Evolutionary conservation across 1,139 yeast species (phyloP), one percentile per base, ranked within the genome.

Genomic region (Wickerhamiella infanticola): DNA sequence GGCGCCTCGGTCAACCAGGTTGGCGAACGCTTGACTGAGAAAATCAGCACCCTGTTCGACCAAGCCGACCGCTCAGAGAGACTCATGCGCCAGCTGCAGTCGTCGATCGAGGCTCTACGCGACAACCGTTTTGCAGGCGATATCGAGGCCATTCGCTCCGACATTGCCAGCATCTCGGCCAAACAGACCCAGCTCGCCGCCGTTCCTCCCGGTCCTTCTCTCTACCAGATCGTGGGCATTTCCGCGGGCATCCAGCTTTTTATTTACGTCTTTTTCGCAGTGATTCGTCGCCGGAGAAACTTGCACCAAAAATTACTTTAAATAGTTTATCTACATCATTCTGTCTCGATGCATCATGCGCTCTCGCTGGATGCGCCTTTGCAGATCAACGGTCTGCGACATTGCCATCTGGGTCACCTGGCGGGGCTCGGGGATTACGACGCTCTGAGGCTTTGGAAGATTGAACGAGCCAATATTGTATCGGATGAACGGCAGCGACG

Each of bases 391-490:
- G 24, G 41, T 25, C 24, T 39, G 41, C 7, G 36, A 18, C 41
- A 39, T 39, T 23, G 41, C 41, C 26, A 39, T 31, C 9, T 39
- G 25, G 9, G 36, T 39, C 7, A 39, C 41, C 26, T 39, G 35
- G 25, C 41, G 51, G 2, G 57, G 57, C 35, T 54, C 57, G 3
- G 57, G 57, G 40, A 54, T 52, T 11, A 42, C 26, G 11, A 53
- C 54, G 7, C 50, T 44, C 11, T 42, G 49, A 8, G 57, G 55
- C 39, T 37, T 41, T 18, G 51, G 51, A 24, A 50, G 39, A 41
- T 53, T 55, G 42, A 54, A 51, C 29, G 54, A 45, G 24, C 57
- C 57, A 24, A 40, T 41, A 39, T 48, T 51, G 37, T 49, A 45
- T 42, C 43, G 46, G 33, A 50, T 50, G 31, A 48, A 45, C 5